Evolutionary conservation across 352 stramenopile species (phyloP), one percentile per base, ranked within the genome.

Genomic region (Globisporangium cylindrosporum): DNA sequence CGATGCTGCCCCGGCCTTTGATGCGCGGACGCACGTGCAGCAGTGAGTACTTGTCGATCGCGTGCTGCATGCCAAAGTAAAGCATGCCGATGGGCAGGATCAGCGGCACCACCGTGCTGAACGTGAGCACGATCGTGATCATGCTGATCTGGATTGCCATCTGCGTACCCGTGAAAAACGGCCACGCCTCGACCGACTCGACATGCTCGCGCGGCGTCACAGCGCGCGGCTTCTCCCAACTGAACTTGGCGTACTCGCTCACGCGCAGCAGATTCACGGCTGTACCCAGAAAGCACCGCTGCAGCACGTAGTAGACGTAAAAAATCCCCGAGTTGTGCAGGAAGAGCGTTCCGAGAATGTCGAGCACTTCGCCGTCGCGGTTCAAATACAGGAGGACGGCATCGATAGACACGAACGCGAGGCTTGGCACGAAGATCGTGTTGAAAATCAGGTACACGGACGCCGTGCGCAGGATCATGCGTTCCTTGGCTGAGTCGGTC

Each of bases 301-400:
- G 88, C 41, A 95, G 78, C 59, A 94, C 82, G 62, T 95, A 95
- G 70, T 92, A 90, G 62, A 94, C 84, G 76, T 93, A 95, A 67
- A 95, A 95, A 48, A 94, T 87, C n/a, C 88, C 88, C 20, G 88
- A 93, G 64, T 95, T 95, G 81, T 92, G 86, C 51, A 95, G 61
- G 70, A 95, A 95, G 22, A 95, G 78, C 48, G 86, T 92, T 15
- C 87, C 88, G 0, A 95, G 75, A 75, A 94, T 91, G 38, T 89
- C 83, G 22, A 94, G 71, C 64, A 94, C 82, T 59, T 93, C 79
- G 46, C 81, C 86, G 53, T 93, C 82, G 41, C 79, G 78, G 51
- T 89, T 74, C 24, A 95, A 75, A 65, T 95, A 93, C 49, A 94
- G 72, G 48, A 94, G 65, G 32, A 94, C 79, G 29, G 86, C 84